Conservation (phyloP, 805 yeast genomes). For the Candida easanensis region DNA sequence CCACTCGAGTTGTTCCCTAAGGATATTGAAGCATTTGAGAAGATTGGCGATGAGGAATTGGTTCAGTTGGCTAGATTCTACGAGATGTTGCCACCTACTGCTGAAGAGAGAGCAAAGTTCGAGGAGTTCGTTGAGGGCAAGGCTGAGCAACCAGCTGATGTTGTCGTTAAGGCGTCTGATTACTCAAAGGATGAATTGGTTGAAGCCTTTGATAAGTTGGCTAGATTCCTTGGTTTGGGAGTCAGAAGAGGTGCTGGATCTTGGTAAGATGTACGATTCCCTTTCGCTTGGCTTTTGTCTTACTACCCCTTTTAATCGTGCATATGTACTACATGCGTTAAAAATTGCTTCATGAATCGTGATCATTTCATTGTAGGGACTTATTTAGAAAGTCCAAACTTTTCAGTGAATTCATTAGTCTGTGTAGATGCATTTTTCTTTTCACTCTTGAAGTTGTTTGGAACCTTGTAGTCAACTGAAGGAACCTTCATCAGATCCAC, state of each 20-base stretch:
- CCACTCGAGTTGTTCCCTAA: constrained; percentile 52
- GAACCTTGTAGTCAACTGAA: constrained; percentile 3
- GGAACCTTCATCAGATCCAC: constrained; percentile 9
- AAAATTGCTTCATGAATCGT: too few species aligned
- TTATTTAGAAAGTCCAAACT: too few species aligned
- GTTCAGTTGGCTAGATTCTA: constrained; percentile 65
- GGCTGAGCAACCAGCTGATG: constrained; percentile 35
- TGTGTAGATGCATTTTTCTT: too few species aligned
- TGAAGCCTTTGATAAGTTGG: constrained; percentile 58
- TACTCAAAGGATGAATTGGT: constrained; percentile 47
- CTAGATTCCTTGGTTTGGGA: constrained; percentile 65
- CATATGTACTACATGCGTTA: neutral
- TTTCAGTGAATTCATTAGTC: too few species aligned
- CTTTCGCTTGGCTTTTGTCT: neutral
- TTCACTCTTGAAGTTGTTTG: constrained; percentile 14
- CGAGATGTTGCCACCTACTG: constrained; percentile 68
- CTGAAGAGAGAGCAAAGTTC: constrained; percentile 49
- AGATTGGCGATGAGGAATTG: constrained; percentile 42
- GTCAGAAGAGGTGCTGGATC: constrained; percentile 49
- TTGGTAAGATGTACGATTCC: constrained; percentile 37
- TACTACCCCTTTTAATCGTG: neutral
- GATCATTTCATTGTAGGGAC: too few species aligned
- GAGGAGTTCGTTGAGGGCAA: constrained; percentile 53
- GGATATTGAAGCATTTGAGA: constrained; percentile 50
- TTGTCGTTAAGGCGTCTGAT: constrained; percentile 25